A percentile compares a stretch with the other conserved stretches of the same genome.
phyloP scores from a whole-genome alignment of 148 eudicot genomes.

The Selenicereus undatus region DNA sequence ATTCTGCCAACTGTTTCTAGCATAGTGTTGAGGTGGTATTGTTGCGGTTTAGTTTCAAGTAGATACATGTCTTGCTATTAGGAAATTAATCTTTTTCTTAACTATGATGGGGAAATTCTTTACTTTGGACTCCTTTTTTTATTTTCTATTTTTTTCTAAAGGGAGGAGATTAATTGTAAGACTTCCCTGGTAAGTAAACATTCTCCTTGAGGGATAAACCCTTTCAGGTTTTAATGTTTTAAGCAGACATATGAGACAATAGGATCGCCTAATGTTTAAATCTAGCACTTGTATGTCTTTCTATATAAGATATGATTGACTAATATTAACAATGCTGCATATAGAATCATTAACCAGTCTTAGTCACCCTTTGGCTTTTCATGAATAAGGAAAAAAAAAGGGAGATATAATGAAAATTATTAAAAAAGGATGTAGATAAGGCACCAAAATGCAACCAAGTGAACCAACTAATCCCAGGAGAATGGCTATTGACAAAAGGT shows the following conservation, averaged over 20 bases:
- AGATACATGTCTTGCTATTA: background rate
- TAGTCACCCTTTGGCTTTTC: too few relatives aligned
- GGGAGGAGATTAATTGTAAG: too few relatives aligned
- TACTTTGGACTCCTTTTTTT: too few relatives aligned
- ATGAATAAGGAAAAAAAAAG: too few relatives aligned
- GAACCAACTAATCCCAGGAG: too few relatives aligned
- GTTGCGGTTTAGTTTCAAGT: conserved; percentile 1
- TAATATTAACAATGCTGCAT: too few relatives aligned
- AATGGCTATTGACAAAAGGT: too few relatives aligned
- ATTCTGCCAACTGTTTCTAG: conserved; percentile 43
- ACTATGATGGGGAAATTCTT: background rate
- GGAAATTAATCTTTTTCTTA: background rate
- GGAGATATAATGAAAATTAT: too few relatives aligned
- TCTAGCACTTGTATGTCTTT: background rate
- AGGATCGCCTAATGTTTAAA: background rate
- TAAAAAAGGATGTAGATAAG: too few relatives aligned
- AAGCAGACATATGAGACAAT: background rate
- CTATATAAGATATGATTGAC: background rate
- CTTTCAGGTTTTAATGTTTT: background rate
- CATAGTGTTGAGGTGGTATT: conserved; percentile 54
- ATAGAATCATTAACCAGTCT: too few relatives aligned
- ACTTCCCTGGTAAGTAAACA: background rate
- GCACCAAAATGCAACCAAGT: too few relatives aligned
- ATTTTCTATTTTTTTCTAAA: too few relatives aligned
- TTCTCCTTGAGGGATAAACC: background rate